Percentiles rank a stretch among this genome's conserved stretches.
phyloP scores from a whole-genome alignment of 2,329 filamentous ascomycete genomes.

The Diplodia mutila region DNA sequence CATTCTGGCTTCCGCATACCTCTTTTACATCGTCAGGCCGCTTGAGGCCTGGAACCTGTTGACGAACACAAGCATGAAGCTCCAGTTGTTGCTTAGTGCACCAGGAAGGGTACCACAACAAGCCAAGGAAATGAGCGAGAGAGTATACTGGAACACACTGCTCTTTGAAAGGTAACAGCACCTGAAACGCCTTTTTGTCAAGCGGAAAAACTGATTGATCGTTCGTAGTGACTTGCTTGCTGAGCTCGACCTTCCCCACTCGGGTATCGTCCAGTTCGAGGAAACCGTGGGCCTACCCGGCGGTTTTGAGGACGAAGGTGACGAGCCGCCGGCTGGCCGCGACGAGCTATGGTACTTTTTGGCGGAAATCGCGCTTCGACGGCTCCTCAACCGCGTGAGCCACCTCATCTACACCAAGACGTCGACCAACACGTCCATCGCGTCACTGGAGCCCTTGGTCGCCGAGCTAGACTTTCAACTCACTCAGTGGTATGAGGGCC shows the following conservation, averaged over 20 bases:
- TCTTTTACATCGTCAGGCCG: conserved; percentile 80
- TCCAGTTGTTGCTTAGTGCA: conserved; percentile 76
- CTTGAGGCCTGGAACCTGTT: conserved; percentile 82
- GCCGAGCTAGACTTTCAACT: conserved; percentile 81
- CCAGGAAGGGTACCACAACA: conserved; percentile 71
- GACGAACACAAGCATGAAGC: conserved; percentile 78
- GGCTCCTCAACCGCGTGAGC: conserved; percentile 77
- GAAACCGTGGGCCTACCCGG: conserved; percentile 78
- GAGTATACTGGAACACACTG: conserved; percentile 83
- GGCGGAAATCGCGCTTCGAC: conserved; percentile 77
- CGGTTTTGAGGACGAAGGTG: conserved; percentile 71
- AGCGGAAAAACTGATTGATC: conserved; percentile 13
- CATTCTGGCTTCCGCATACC: conserved; percentile 76
- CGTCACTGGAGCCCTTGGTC: conserved; percentile 75
- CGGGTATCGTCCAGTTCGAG: conserved; percentile 80
- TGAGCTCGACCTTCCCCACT: conserved; percentile 80
- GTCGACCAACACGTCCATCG: conserved; percentile 64
- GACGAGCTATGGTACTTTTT: conserved; percentile 88
- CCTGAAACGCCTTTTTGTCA: not conserved
- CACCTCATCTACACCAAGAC: conserved; percentile 79
- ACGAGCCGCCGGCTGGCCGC: conserved; percentile 64
- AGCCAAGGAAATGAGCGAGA: conserved; percentile 72
- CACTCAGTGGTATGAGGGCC: conserved; percentile 80
- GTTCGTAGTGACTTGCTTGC: conserved; percentile 67
- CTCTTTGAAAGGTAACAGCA: conserved; percentile 66